Percentiles rank a stretch among this genome's conserved stretches.
phyloP scores from a whole-genome alignment of 2,329 filamentous ascomycete species.

The Dryadomyces quercus-mongolicae region DNA sequence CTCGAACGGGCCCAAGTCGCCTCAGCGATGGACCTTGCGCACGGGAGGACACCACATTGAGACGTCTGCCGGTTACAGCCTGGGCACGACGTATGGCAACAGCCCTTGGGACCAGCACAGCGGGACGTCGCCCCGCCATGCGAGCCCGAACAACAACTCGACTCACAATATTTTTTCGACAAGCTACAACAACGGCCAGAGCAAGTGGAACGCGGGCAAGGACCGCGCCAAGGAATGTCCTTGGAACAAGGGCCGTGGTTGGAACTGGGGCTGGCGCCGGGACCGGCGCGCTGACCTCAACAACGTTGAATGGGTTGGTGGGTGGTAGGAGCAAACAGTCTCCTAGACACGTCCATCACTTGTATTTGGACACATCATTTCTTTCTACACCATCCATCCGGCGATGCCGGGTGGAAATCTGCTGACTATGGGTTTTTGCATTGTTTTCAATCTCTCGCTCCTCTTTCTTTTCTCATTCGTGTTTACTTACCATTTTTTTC shows the following conservation, averaged over 20 bases:
- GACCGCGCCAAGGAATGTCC: constrained; percentile 41
- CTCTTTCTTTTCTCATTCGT: constrained; percentile 10
- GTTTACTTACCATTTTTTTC: constrained; percentile 12
- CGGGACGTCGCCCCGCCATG: constrained; percentile 15
- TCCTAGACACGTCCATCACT: constrained; percentile 38
- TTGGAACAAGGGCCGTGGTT: constrained; percentile 45
- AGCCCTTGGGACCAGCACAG: constrained; percentile 36
- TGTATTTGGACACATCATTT: constrained; percentile 40
- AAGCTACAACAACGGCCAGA: constrained; percentile 13
- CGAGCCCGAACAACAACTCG: constrained; percentile 13
- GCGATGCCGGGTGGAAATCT: neutral
- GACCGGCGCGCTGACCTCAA: constrained; percentile 56
- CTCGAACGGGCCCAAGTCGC: constrained; percentile 30
- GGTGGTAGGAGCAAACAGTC: constrained; percentile 54
- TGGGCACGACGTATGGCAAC: constrained; percentile 34
- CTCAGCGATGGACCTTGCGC: constrained; percentile 32
- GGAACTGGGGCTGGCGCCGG: constrained; percentile 49
- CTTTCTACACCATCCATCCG: constrained; percentile 9
- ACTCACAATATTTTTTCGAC: constrained; percentile 14
- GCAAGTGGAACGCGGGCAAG: constrained; percentile 27
- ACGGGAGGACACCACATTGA: constrained; percentile 10
- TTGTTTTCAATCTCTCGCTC: constrained; percentile 4
- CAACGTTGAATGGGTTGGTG: constrained; percentile 90
- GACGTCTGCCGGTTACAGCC: constrained; percentile 25
- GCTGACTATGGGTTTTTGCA: constrained; percentile 2